A percentile compares a stretch with the other conserved stretches of the same genome.
These are phyloP conservation scores for Zygnema circumcarinatum DNA, from an alignment of 139 green algal species.

Conservation along the genomic window DNA sequence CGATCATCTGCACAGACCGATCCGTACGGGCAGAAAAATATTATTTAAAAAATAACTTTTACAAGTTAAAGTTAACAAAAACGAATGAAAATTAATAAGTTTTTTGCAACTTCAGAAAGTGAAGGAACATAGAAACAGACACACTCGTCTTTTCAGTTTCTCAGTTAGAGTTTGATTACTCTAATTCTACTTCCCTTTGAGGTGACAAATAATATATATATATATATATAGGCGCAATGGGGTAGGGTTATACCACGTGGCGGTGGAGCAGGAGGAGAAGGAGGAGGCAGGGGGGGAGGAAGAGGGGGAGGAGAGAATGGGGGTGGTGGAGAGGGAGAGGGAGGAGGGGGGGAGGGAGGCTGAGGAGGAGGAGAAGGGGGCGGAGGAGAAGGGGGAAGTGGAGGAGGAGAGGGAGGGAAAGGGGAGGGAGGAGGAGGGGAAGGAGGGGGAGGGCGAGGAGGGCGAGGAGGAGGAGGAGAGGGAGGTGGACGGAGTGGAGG, in stretches of 20 bases:
- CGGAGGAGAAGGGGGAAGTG: slow-evolving; percentile 9
- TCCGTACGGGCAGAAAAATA: background rate
- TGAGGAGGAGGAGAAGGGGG: background rate
- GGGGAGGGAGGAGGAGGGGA: background rate
- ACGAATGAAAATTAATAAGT: background rate
- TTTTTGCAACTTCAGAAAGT: background rate
- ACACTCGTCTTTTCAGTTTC: background rate
- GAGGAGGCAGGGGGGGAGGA: too few relatives aligned
- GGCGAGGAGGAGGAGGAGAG: background rate
- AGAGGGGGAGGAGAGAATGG: background rate
- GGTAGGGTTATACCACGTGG: background rate
- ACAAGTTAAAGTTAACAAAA: background rate
- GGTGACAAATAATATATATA: background rate
- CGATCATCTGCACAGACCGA: background rate
- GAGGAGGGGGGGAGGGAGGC: background rate
- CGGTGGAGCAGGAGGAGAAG: background rate
- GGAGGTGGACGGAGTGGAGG: background rate
- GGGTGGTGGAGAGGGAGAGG: background rate
- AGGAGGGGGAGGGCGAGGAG: background rate
- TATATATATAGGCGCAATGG: background rate
- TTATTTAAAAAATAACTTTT: background rate
- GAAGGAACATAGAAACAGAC: background rate
- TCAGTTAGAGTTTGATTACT: too few relatives aligned
- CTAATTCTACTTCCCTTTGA: too few relatives aligned
- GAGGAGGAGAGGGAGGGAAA: background rate